A percentile compares a stretch with the other conserved stretches of the same genome.
Conservation (phyloP, 108 stramenopile genomes). For the Discostella stelligeroides region DNA sequence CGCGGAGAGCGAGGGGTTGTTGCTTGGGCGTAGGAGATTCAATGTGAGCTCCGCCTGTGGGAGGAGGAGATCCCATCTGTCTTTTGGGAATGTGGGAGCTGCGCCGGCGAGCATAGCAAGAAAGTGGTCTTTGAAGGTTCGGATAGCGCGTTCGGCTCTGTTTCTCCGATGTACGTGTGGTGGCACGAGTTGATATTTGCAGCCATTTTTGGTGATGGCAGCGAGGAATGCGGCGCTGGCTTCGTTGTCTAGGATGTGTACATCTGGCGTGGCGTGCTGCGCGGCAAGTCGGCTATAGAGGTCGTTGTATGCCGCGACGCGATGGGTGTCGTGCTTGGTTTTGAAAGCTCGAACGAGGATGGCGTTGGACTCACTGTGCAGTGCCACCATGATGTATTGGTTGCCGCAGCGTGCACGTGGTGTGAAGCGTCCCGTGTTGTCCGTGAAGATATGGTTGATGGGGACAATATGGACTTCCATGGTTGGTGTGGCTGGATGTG, state of each 20-base stretch:
- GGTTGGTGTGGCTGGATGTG: neutral
- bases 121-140: no score
- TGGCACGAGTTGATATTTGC: constrained; percentile 37
- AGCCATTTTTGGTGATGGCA: neutral
- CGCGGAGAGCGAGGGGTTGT: constrained; percentile 22
- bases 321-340: neutral
- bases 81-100: constrained; percentile 33
- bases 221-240: neutral
- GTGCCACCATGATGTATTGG: neutral
- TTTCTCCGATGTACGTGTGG: constrained; percentile 38
- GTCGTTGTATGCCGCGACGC: neutral
- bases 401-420: neutral
- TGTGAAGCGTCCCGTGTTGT: neutral
- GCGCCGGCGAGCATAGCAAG: constrained; percentile 31
- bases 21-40: constrained; percentile 42
- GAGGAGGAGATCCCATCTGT: constrained; percentile 39
- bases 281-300: no score
- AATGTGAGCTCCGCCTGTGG: constrained; percentile 40
- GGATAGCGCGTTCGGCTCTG: no score
- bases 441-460: neutral
- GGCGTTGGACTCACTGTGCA: neutral
- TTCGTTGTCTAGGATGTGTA: neutral
- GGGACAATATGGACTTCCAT: neutral
- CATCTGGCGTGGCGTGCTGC: neutral
- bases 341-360: neutral